Evolutionary conservation across 148 eudicot genomes (phyloP).

Genomic region (Diospyros lotus): DNA sequence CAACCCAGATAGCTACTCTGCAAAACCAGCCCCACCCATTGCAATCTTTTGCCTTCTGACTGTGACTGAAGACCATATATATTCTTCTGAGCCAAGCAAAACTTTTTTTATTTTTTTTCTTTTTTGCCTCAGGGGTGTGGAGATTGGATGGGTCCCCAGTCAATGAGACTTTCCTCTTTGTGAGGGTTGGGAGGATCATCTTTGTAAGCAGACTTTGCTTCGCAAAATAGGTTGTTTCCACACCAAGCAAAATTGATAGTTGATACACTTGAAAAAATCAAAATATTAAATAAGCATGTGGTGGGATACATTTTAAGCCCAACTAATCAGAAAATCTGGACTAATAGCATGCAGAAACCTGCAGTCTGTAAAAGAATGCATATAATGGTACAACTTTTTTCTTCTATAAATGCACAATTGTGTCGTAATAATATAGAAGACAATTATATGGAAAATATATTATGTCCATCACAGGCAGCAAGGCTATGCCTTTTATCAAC

Average conservation of each 20-base stretch:
- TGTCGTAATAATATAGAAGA: no score
- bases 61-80: background rate
- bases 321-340: background rate
- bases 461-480: background rate
- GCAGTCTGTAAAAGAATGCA: background rate
- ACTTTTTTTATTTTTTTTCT: background rate
- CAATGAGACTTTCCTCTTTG: no score
- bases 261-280: background rate
- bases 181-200: no score
- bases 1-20: background rate
- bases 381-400: no score
- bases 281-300: background rate
- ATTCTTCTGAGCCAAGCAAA: background rate
- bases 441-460: background rate
- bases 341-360: background rate
- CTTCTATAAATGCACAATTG: no score
- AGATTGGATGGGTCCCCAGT: no score
- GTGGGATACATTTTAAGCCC: background rate
- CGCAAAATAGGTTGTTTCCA: no score
- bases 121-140: no score
- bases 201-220: no score
- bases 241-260: no score
- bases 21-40: background rate
- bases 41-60: background rate
- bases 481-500: background rate